phyloP scores from a whole-genome alignment of 441 rosid species.

The California macrophylla region DNA sequence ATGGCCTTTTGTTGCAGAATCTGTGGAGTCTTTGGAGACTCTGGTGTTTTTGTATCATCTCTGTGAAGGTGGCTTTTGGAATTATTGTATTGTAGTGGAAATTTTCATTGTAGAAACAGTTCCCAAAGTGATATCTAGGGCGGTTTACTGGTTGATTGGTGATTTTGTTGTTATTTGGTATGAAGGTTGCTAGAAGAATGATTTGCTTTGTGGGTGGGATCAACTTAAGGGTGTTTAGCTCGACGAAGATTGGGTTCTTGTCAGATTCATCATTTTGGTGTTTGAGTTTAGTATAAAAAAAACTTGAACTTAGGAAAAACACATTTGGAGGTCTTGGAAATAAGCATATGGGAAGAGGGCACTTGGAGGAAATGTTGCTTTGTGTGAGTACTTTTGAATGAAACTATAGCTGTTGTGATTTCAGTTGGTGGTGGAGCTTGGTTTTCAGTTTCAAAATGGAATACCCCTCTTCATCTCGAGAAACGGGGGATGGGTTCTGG shows the following conservation, averaged over 20 bases:
- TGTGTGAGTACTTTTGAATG: slow-evolving; percentile 9
- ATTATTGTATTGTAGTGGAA: not conserved
- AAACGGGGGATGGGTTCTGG: slow-evolving; percentile 39
- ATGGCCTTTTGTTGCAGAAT: slow-evolving; percentile 32
- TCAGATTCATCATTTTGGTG: slow-evolving; percentile 4
- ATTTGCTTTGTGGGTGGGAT: slow-evolving; percentile 10
- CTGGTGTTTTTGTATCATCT: not conserved
- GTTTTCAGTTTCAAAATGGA: slow-evolving; percentile 36
- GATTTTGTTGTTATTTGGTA: not conserved
- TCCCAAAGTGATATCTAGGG: slow-evolving; percentile 6
- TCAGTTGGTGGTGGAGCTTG: slow-evolving; percentile 13
- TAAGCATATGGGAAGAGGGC: slow-evolving; percentile 5
- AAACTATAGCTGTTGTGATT: slow-evolving; percentile 17
- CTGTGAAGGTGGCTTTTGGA: not conserved
- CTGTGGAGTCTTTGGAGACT: slow-evolving; percentile 27
- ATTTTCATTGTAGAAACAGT: not conserved
- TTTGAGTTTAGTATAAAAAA: not conserved
- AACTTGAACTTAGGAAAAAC: slow-evolving; percentile 9
- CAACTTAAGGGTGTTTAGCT: not conserved
- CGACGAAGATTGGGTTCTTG: slow-evolving; percentile 4
- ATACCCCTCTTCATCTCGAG: slow-evolving; percentile 38
- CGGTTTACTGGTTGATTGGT: slow-evolving; percentile 10
- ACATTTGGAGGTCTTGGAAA: slow-evolving; percentile 10
- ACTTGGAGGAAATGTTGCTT: slow-evolving; percentile 7
- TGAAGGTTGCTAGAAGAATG: not conserved